Evolutionary conservation across 768 basidiomycete genomes (phyloP).

Genomic region (Boletus reticulatus): DNA sequence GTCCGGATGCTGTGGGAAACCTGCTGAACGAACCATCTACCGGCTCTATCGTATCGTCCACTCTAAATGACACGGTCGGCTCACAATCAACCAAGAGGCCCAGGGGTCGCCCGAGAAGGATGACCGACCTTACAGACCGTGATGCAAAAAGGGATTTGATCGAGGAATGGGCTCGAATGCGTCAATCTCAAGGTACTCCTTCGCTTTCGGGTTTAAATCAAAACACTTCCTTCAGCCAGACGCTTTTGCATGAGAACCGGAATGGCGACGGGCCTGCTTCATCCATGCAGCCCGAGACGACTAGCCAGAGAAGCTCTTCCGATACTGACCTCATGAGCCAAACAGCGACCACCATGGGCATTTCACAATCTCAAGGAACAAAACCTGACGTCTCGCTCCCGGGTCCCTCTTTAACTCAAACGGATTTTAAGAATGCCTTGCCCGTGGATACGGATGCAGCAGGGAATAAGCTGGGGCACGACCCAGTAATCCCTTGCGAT

Average conservation of each 20-base stretch:
- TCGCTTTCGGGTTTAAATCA: conserved; percentile 10
- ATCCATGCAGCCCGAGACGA: background rate
- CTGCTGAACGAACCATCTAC: conserved; percentile 8
- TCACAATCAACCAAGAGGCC: conserved; percentile 6
- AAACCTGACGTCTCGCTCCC: background rate
- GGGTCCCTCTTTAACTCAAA: background rate
- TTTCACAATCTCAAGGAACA: conserved; percentile 4
- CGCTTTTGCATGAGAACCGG: background rate
- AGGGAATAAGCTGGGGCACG: background rate
- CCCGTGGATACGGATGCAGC: background rate
- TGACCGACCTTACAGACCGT: conserved; percentile 18
- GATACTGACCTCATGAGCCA: background rate
- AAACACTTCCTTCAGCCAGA: background rate
- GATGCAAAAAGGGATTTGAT: conserved; percentile 23
- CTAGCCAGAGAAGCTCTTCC: background rate
- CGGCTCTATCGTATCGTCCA: conserved; percentile 1
- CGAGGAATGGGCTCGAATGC: conserved; percentile 31
- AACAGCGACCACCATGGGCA: background rate
- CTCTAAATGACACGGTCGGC: background rate
- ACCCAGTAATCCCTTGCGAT: background rate
- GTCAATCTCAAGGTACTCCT: conserved; percentile 26
- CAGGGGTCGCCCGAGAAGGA: conserved; percentile 17
- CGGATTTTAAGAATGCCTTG: background rate
- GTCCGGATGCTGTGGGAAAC: conserved; percentile 8
- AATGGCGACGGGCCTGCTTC: background rate